Conservation (phyloP, 2,329 filamentous ascomycete genomes). For the Mollisiaceae sp. region DNA sequence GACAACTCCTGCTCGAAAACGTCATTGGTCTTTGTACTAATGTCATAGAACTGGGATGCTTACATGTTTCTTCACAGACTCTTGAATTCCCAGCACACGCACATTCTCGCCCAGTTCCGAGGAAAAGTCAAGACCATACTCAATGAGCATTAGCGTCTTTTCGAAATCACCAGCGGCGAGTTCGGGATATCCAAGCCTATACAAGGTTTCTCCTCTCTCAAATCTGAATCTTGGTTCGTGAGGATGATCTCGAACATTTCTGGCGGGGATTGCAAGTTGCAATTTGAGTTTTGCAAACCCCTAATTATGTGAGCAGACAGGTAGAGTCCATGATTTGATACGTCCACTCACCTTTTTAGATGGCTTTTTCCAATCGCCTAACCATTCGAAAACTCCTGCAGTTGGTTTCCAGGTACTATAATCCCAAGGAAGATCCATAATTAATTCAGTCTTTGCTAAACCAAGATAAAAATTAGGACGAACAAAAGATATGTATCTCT, state of each 20-base stretch:
- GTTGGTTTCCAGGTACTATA: background rate
- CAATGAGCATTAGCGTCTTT: conserved; percentile 2
- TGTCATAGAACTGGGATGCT: background rate
- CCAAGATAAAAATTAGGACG: too few relatives aligned
- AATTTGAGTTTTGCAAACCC: background rate
- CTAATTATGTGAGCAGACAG: background rate
- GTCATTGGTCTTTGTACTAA: background rate
- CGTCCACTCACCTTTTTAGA: background rate
- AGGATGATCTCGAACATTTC: background rate
- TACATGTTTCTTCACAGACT: background rate
- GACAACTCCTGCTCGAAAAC: background rate
- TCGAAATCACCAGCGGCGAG: background rate
- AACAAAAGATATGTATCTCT: too few relatives aligned
- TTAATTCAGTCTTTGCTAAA: background rate
- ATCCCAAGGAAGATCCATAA: background rate
- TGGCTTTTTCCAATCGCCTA: background rate
- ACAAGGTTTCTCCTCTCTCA: background rate
- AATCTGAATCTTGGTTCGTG: conserved; percentile 2
- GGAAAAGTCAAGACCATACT: background rate
- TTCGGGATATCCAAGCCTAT: background rate
- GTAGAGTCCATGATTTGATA: background rate
- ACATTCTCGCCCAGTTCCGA: too few relatives aligned
- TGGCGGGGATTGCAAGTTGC: background rate
- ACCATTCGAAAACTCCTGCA: background rate
- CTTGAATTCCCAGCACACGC: background rate